Evolutionary conservation across 2,329 filamentous ascomycete genomes (phyloP).

Genomic region (Colletotrichum navitas): DNA sequence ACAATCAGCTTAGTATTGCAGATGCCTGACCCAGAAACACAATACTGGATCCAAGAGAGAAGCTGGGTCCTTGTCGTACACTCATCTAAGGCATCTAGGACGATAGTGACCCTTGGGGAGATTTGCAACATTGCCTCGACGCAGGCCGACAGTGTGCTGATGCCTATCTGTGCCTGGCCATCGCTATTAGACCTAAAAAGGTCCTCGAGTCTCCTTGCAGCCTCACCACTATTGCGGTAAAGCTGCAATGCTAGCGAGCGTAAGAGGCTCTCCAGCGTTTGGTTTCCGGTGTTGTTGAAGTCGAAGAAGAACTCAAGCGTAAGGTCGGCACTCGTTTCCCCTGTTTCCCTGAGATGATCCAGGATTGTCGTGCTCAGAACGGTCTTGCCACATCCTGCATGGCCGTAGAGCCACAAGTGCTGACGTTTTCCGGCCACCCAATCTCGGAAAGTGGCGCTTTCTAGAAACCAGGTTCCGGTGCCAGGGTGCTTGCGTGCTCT

Average conservation of each 20-base stretch:
- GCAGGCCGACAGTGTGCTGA: neutral
- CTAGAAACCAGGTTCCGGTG: constrained; percentile 41
- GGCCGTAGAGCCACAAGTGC: constrained; percentile 44
- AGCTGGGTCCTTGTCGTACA: neutral
- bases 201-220: neutral
- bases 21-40: neutral
- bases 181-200: neutral
- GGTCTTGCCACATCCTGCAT: constrained; percentile 44
- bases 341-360: constrained; percentile 42
- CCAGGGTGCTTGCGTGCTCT: constrained; percentile 32
- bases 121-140: neutral
- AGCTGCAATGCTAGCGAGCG: constrained; percentile 43
- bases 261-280: constrained; percentile 36
- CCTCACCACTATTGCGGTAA: constrained; percentile 37
- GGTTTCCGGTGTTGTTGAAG: constrained; percentile 44
- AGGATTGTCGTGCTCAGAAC: constrained; percentile 41
- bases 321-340: neutral
- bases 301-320: constrained; percentile 44
- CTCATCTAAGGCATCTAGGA: constrained; percentile 25
- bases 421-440: constrained; percentile 40
- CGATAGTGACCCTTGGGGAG: accelerated
- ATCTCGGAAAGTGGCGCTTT: constrained; percentile 26
- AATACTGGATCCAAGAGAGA: neutral
- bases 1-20: neutral
- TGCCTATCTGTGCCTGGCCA: accelerated